A percentile compares a stretch with the other conserved stretches of the same genome.
phyloP scores from a whole-genome alignment of 1,284 basidiomycete genomes.

The Ustilago tritici region DNA sequence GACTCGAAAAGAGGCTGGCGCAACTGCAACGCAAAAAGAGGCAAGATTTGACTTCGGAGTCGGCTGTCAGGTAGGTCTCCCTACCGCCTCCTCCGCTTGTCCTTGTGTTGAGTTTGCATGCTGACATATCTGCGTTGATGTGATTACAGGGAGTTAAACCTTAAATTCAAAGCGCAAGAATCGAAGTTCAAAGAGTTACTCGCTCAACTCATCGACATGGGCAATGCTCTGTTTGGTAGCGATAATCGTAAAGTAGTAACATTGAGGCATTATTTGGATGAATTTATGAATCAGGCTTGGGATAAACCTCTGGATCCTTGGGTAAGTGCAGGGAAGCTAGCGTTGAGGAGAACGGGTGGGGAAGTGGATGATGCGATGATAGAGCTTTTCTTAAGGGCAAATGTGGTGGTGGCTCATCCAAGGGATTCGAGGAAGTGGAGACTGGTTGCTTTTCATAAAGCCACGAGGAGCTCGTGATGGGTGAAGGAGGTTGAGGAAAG shows the following conservation, averaged over 20 bases:
- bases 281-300: slow-evolving; percentile 50
- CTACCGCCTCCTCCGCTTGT: not conserved
- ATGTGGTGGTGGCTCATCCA: slow-evolving; percentile 38
- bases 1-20: slow-evolving; percentile 24
- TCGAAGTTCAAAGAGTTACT: slow-evolving; percentile 26
- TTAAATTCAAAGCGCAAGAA: slow-evolving; percentile 29
- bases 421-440: slow-evolving; percentile 42
- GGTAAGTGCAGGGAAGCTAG: slow-evolving; percentile 30
- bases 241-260: slow-evolving; percentile 31
- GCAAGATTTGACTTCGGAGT: slow-evolving; percentile 28
- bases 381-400: slow-evolving; percentile 43
- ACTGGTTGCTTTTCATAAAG: slow-evolving; percentile 40
- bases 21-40: slow-evolving; percentile 24
- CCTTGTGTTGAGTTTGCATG: not conserved
- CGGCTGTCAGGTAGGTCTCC: slow-evolving; percentile 28
- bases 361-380: slow-evolving; percentile 54
- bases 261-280: slow-evolving; percentile 43
- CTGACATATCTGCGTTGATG: not conserved
- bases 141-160: slow-evolving; percentile 22
- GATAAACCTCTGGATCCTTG: slow-evolving; percentile 47
- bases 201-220: slow-evolving; percentile 42
- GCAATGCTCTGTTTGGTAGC: slow-evolving; percentile 21
- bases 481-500: not conserved
- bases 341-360: slow-evolving; percentile 21
- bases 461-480: slow-evolving; percentile 19